These are phyloP conservation scores for Stachybotrys chartarum DNA, from an alignment of 2,329 filamentous ascomycete genomes.

Conservation along the genomic window DNA sequence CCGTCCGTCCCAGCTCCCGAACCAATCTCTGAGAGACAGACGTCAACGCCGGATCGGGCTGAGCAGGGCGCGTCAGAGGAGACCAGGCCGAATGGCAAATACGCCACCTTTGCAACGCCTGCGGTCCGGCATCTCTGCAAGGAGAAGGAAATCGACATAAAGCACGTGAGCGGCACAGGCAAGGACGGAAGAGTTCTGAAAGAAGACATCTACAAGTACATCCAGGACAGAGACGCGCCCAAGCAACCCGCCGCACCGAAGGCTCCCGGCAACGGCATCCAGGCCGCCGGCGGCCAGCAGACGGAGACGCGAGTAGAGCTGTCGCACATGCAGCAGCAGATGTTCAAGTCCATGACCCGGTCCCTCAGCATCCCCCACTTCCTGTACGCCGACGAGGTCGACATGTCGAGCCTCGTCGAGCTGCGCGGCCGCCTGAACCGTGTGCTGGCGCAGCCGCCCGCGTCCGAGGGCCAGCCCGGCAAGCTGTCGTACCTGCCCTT, in stretches of 20 bases:
- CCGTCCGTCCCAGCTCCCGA: constrained; percentile 11
- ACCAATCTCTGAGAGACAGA: neutral
- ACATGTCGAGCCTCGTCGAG: constrained; percentile 66
- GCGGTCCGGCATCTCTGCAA: constrained; percentile 86
- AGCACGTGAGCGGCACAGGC: constrained; percentile 74
- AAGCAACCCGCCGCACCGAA: constrained; percentile 7
- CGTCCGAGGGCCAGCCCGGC: constrained; percentile 41
- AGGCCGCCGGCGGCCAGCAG: constrained; percentile 35
- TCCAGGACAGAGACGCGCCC: constrained; percentile 42
- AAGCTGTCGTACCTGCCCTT: constrained; percentile 90
- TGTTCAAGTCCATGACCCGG: constrained; percentile 97
- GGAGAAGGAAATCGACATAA: constrained; percentile 69
- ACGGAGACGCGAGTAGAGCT: constrained; percentile 63
- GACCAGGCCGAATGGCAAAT: constrained; percentile 46
- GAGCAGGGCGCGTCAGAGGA: constrained; percentile 6
- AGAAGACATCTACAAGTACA: constrained; percentile 76
- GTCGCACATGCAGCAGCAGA: constrained; percentile 75
- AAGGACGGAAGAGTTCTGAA: constrained; percentile 88
- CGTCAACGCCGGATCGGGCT: constrained; percentile 1
- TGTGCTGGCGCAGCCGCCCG: constrained; percentile 33
- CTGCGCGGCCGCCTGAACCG: constrained; percentile 71
- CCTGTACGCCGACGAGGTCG: constrained; percentile 84
- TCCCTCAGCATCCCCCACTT: constrained; percentile 92
- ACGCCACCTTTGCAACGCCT: constrained; percentile 76
- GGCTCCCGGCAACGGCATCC: constrained; percentile 14